Percentiles rank a stretch among this genome's conserved stretches.
Evolutionary conservation across 169 alveolate genomes (phyloP).

Genomic region (Perkinsus marinus): DNA sequence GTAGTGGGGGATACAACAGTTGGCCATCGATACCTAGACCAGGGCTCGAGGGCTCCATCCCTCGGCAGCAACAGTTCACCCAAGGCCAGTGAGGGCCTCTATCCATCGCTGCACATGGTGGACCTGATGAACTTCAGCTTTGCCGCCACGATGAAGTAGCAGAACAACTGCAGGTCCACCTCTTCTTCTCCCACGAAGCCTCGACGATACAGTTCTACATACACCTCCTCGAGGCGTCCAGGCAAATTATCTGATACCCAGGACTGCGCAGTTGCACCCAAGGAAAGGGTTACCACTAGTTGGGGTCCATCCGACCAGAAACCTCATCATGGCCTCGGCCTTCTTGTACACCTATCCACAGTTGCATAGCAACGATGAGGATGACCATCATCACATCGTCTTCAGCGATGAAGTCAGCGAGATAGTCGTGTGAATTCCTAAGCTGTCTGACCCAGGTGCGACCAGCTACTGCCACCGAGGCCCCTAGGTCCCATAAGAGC

Average conservation of each 20-base stretch:
- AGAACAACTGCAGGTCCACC: background rate
- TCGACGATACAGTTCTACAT: background rate
- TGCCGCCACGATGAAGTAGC: background rate
- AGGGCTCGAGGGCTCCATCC: too few species aligned
- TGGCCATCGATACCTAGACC: background rate
- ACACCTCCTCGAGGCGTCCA: background rate
- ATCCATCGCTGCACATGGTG: background rate
- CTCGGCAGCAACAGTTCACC: background rate
- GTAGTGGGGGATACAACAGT: background rate
- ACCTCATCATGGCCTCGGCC: background rate
- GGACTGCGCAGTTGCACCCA: too few species aligned
- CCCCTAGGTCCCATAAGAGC: background rate
- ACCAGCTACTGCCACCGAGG: background rate
- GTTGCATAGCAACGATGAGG: background rate
- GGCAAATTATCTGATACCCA: background rate
- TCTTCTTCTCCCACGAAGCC: background rate
- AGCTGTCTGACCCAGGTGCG: background rate
- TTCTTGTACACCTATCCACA: background rate
- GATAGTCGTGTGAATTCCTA: background rate
- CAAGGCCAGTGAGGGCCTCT: background rate
- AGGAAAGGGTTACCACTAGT: background rate
- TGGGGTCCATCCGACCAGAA: background rate
- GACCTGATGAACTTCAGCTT: background rate
- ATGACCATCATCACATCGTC: background rate
- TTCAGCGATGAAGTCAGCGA: background rate